phyloP scores from a whole-genome alignment of 139 green algal species.

The Chlorella sp. region DNA sequence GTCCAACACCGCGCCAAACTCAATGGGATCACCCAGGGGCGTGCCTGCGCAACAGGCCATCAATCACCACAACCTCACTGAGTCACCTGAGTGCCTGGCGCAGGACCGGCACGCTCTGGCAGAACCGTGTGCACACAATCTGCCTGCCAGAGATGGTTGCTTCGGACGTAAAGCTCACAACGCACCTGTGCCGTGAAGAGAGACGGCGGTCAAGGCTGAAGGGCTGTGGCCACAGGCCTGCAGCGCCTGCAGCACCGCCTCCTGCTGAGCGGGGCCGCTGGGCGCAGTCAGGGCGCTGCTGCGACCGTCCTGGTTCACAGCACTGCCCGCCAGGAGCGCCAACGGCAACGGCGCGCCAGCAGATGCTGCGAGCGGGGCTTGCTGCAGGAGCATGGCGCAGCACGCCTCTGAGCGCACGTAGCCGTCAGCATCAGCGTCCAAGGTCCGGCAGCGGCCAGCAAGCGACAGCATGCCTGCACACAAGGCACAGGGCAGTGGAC shows the following conservation, averaged over 20 bases:
- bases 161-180: constrained; percentile 14
- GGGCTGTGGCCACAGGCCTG: constrained; percentile 2
- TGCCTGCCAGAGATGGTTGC: neutral
- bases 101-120: neutral
- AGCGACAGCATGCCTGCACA: constrained; percentile 55
- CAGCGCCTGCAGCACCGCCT: constrained; percentile 56
- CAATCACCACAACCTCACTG: neutral
- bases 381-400: constrained; percentile 21
- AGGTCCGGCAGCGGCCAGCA: constrained; percentile 77
- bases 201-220: constrained; percentile 22
- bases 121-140: neutral
- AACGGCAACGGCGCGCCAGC: constrained; percentile 14
- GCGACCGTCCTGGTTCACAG: constrained; percentile 68
- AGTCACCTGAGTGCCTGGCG: neutral
- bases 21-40: constrained; percentile 20
- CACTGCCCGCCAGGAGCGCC: constrained; percentile 21
- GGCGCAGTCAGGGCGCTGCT: constrained; percentile 79
- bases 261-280: constrained; percentile 80
- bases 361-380: constrained; percentile 3
- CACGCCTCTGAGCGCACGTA: constrained; percentile 70
- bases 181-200: constrained; percentile 44
- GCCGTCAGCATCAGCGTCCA: constrained; percentile 67
- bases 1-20: constrained; percentile 3
- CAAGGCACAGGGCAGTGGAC: constrained; percentile 6
- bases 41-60: constrained; percentile 13